These are phyloP conservation scores for Neostapfia colusana DNA, from an alignment of 176 grass and related monocot genomes.

Conservation along the genomic window DNA sequence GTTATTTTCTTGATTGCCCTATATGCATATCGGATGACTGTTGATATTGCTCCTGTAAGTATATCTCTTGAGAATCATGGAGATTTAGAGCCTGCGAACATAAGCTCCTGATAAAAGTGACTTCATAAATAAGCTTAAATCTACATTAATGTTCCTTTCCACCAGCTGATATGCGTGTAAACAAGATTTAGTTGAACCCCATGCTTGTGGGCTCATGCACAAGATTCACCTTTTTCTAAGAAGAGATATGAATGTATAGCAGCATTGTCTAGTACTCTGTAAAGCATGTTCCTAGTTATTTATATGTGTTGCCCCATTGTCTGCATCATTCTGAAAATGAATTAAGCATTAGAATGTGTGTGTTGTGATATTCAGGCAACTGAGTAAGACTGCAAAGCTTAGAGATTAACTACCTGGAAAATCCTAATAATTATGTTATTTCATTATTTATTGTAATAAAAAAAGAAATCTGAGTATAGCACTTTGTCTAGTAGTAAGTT, in stretches of 20 bases:
- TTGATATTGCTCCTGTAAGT: not conserved
- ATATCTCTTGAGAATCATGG: constrained; percentile 14
- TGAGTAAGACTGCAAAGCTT: too few relatives aligned
- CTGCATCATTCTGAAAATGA: constrained; percentile 19
- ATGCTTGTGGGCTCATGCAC: not conserved
- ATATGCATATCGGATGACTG: not conserved
- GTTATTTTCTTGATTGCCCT: not conserved
- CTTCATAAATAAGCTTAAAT: not conserved
- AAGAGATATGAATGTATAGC: constrained; percentile 8
- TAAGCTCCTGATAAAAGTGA: not conserved
- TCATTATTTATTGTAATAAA: constrained; percentile 4
- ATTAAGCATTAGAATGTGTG: not conserved
- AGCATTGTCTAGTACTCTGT: not conserved
- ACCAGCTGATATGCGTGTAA: too few relatives aligned
- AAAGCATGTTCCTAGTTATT: not conserved
- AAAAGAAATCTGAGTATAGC: not conserved
- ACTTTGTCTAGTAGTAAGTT: not conserved
- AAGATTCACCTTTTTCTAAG: not conserved
- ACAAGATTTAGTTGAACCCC: too few relatives aligned
- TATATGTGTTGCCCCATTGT: not conserved
- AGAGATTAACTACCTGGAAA: not conserved
- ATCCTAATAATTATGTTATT: not conserved
- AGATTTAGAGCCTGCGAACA: not conserved
- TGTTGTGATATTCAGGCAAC: too few relatives aligned
- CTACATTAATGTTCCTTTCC: not conserved